Conservation (phyloP, 129 eudicot species). For the Ambrosia artemisiifolia region DNA sequence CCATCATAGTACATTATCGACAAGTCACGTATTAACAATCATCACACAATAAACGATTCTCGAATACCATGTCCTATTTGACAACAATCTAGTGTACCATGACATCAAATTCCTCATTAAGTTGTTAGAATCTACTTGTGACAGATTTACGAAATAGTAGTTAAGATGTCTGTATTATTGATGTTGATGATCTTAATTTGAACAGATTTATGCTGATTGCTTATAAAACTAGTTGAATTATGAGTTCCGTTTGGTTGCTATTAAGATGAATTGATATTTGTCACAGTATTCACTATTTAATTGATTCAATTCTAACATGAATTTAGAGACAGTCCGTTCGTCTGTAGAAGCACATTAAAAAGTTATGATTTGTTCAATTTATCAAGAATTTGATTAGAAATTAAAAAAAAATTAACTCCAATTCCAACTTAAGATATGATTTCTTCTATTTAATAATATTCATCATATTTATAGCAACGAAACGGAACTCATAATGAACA, state of each 20-base stretch:
- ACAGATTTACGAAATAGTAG: constrained; percentile 11
- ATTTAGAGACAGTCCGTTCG: background rate
- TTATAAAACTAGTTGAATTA: background rate
- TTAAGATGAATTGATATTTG: background rate
- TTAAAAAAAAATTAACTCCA: background rate
- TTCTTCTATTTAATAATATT: background rate
- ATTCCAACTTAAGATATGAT: background rate
- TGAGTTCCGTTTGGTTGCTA: too few species aligned
- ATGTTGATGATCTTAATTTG: constrained; percentile 11
- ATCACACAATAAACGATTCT: background rate
- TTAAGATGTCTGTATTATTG: background rate
- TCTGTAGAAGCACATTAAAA: background rate
- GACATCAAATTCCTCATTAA: background rate
- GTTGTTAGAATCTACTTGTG: constrained; percentile 1
- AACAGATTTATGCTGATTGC: background rate
- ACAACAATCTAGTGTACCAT: constrained; percentile 12
- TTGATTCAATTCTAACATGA: background rate
- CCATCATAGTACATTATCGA: constrained; percentile 16
- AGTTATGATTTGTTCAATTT: background rate
- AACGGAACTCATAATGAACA: background rate
- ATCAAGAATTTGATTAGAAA: background rate
- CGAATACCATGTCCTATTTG: background rate
- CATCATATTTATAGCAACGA: constrained; percentile 1
- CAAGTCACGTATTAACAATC: constrained; percentile 9
- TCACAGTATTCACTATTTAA: background rate